phyloP scores from a whole-genome alignment of 1,139 yeast genomes.

The Blastobotrys serpentis region DNA sequence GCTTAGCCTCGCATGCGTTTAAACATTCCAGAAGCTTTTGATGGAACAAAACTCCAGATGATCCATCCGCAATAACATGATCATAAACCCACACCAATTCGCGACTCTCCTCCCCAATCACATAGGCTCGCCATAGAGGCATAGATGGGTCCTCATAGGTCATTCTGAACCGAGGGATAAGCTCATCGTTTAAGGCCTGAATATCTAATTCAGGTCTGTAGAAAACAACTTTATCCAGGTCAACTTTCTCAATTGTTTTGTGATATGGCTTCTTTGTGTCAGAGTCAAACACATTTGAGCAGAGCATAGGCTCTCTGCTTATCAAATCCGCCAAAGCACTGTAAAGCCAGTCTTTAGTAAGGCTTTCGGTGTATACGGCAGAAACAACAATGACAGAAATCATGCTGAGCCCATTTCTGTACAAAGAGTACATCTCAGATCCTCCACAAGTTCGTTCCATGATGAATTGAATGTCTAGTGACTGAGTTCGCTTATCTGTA shows the following conservation, averaged over 20 bases:
- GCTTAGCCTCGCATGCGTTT: constrained; percentile 1
- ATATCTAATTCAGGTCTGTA: constrained; percentile 7
- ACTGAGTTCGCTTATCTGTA: too few species aligned
- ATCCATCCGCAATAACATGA: constrained; percentile 27
- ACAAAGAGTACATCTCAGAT: constrained; percentile 11
- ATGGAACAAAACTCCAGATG: constrained; percentile 27
- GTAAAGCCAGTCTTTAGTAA: constrained; percentile 10
- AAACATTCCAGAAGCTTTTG: constrained; percentile 19
- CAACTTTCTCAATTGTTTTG: constrained; percentile 4
- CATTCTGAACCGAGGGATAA: constrained; percentile 12
- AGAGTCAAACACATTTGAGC: constrained; percentile 12
- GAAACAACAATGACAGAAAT: constrained; percentile 16
- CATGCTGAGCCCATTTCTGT: constrained; percentile 15
- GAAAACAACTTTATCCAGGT: constrained; percentile 13
- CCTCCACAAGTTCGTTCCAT: constrained; percentile 7
- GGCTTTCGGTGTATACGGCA: constrained; percentile 7
- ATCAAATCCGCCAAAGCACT: constrained; percentile 10
- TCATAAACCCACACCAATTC: constrained; percentile 26
- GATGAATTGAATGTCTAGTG: neutral
- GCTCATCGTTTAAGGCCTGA: constrained; percentile 13
- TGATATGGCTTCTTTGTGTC: constrained; percentile 11
- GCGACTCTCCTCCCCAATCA: constrained; percentile 17
- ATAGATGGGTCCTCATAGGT: constrained; percentile 18
- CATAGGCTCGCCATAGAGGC: constrained; percentile 27
- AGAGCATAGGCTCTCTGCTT: constrained; percentile 13